Conservation (phyloP, 768 basidiomycete genomes). For the Clavulina sp. region DNA sequence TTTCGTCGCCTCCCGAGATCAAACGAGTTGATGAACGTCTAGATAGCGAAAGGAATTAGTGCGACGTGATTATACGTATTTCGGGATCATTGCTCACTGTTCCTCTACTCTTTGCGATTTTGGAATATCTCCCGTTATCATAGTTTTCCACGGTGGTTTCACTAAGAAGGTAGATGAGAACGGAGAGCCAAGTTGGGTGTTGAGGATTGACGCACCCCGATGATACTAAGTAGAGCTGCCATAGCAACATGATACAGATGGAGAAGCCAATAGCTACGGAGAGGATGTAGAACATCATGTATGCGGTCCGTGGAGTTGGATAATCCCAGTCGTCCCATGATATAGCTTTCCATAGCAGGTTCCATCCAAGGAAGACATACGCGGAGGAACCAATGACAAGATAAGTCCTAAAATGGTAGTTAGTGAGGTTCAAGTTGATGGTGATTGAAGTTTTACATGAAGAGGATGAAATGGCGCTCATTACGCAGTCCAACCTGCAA, state of each 20-base stretch:
- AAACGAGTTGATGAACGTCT: constrained; percentile 82
- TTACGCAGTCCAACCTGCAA: constrained; percentile 64
- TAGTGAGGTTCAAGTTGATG: neutral
- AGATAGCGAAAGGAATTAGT: neutral
- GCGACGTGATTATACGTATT: neutral
- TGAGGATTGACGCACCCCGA: constrained; percentile 18
- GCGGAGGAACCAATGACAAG: constrained; percentile 54
- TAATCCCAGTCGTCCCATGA: constrained; percentile 35
- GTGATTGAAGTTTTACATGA: constrained; percentile 39
- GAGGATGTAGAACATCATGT: constrained; percentile 62
- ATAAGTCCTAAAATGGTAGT: constrained; percentile 39
- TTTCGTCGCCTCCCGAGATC: constrained; percentile 63
- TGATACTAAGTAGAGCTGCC: constrained; percentile 54
- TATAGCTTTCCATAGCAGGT: neutral
- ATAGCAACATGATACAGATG: constrained; percentile 51
- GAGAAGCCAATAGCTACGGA: constrained; percentile 57
- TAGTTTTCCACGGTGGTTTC: constrained; percentile 87
- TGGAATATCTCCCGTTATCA: constrained; percentile 66
- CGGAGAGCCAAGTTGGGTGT: neutral
- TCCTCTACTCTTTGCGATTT: constrained; percentile 45
- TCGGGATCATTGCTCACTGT: constrained; percentile 31
- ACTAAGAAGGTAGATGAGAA: constrained; percentile 12
- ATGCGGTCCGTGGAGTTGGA: constrained; percentile 46
- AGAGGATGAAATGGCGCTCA: constrained; percentile 88
- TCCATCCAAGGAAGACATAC: constrained; percentile 42